Evolutionary conservation across 805 yeast species (phyloP).

Genomic region (Nakazawaea ernobii): DNA sequence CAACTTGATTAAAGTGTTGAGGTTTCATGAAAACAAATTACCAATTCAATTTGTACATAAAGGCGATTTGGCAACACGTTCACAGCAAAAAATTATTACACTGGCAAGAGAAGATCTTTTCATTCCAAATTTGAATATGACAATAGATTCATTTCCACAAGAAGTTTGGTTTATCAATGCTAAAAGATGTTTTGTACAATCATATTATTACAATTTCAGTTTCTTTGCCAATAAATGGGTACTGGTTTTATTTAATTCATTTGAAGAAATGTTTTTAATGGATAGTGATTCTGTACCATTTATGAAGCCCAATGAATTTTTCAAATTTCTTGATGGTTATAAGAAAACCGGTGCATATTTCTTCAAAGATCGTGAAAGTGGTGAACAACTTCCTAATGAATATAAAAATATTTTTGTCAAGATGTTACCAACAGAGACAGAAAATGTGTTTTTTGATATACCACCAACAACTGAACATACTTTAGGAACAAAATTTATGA

Average conservation of each 20-base stretch:
- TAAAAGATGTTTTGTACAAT: conserved; percentile 21
- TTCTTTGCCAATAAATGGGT: conserved; percentile 41
- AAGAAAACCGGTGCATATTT: conserved; percentile 33
- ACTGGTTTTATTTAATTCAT: conserved; percentile 53
- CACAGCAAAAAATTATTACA: conserved; percentile 27
- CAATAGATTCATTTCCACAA: conserved; percentile 15
- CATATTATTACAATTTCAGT: conserved; percentile 20
- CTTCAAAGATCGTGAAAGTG: conserved; percentile 44
- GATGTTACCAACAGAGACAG: conserved; percentile 40
- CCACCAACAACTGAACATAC: conserved; percentile 29
- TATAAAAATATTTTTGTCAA: conserved; percentile 38
- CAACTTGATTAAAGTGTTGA: conserved; percentile 40
- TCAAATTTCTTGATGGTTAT: conserved; percentile 28
- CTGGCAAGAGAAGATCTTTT: conserved; percentile 26
- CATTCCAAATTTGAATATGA: conserved; percentile 1
- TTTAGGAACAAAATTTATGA: conserved; percentile 35
- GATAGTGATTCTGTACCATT: conserved; percentile 48
- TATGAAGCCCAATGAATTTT: conserved; percentile 29
- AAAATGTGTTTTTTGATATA: conserved; percentile 31
- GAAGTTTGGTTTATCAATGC: conserved; percentile 28
- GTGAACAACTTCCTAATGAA: conserved; percentile 17
- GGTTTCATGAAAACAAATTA: conserved; percentile 41
- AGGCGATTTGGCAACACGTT: conserved; percentile 30
- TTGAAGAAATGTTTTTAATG: conserved; percentile 47
- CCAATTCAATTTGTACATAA: conserved; percentile 46